Base-by-base conservation (phyloP, 2,329 filamentous ascomycete genomes). In the Pyrenophora teres region DNA sequence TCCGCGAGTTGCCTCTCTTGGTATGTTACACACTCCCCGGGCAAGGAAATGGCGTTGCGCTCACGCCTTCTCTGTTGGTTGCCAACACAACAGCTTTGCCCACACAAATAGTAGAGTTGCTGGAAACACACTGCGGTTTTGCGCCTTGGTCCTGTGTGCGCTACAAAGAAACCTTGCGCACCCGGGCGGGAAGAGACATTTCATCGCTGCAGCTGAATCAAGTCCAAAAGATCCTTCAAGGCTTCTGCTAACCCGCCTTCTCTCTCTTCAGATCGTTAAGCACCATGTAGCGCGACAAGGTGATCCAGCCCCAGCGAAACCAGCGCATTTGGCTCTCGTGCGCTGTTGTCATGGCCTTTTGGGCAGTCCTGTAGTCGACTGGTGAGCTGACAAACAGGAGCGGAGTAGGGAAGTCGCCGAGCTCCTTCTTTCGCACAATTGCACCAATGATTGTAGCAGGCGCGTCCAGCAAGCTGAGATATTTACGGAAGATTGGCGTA, bases 271-370 rank as follows among this genome's bases (percentile, higher is more conserved):
- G 71, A 72, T 97, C 92, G 74, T 99, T 99, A 27, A 97, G 83
- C 50, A 92, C 83, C 94, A 99, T 97, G 76, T 97, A 99, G 54
- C 94, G 81, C 67, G 92, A 94, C 50, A 96, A 72, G 0, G 84
- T 82, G 69, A 99, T 96, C 92, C 92, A 99, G 2, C 92, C 90
- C 83, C 92, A 97, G 6, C 94, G 85, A 71, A 97, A 99, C 94
- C 94, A 99, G 32, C 90, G 85, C 94, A 99, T 99, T 81, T 99
- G 94, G 74, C 92, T 97, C 76, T 86, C 81, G 78, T 99, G 94
- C 23, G 90, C 93, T 47, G 83, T 81, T 1, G 89, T 92, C 94
- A 99, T 99, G 27, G 94, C 92, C 47, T 78, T 81, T 77, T 92
- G 88, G 6, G 90, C 93, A 25, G 81, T 83, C 57, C 87, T 80